phyloP scores from a whole-genome alignment of 176 grass and related monocot genomes.

The Eleusine coracana region DNA sequence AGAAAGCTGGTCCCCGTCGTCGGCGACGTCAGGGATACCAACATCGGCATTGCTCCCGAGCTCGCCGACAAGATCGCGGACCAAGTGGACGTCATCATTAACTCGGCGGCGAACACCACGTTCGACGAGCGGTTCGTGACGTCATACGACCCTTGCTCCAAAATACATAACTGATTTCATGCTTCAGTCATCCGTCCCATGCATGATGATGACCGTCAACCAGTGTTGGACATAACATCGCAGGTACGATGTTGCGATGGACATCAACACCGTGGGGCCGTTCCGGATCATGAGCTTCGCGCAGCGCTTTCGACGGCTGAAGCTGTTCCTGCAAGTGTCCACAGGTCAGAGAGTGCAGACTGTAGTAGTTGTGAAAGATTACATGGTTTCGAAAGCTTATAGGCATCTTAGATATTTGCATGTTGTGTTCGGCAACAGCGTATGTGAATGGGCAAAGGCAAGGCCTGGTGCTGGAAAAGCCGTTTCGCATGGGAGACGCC shows the following conservation, averaged over 20 bases:
- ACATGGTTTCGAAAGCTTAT: too few species aligned
- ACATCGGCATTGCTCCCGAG: slow-evolving; percentile 72
- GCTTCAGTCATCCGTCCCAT: background rate
- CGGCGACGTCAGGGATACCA: slow-evolving; percentile 74
- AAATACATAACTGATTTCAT: background rate
- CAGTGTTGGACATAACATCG: background rate
- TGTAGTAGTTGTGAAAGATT: background rate
- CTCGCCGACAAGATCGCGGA: slow-evolving; percentile 61
- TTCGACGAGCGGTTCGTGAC: slow-evolving; percentile 85
- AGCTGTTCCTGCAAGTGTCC: slow-evolving; percentile 92
- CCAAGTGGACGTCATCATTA: slow-evolving; percentile 77
- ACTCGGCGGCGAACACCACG: slow-evolving; percentile 89
- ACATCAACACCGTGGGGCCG: slow-evolving; percentile 91
- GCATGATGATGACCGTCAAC: background rate
- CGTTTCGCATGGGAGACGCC: slow-evolving; percentile 79
- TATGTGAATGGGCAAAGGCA: slow-evolving; percentile 96
- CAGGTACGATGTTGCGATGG: slow-evolving; percentile 89
- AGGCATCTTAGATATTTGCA: background rate
- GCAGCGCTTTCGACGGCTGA: slow-evolving; percentile 65
- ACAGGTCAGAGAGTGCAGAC: slow-evolving; percentile 59
- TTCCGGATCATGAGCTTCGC: slow-evolving; percentile 94
- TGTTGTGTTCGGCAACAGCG: slow-evolving; percentile 46
- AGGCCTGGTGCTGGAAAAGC: slow-evolving; percentile 71
- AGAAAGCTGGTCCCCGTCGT: slow-evolving; percentile 78
- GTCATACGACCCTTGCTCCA: background rate